Evolutionary conservation across 2,329 filamentous ascomycete genomes (phyloP).

Genomic region (Paecilomyces dactylethromorphus): DNA sequence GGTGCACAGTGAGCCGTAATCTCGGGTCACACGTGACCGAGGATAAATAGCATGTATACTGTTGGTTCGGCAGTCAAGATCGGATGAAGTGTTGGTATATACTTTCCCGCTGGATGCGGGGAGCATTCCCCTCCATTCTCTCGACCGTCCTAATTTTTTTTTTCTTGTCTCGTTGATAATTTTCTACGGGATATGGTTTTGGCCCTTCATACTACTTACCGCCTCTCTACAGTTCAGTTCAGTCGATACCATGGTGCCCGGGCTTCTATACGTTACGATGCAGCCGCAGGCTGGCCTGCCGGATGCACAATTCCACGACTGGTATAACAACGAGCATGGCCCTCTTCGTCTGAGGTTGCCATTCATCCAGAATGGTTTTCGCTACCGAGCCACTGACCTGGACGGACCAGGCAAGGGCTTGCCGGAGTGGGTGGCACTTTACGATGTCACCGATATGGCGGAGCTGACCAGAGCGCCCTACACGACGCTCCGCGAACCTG

Average conservation of each 20-base stretch:
- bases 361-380: constrained; percentile 69
- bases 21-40: neutral
- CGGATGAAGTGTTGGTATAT: neutral
- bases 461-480: constrained; percentile 66
- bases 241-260: constrained; percentile 37
- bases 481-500: constrained; percentile 40
- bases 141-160: neutral
- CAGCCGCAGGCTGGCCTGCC: constrained; percentile 63
- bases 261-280: constrained; percentile 82
- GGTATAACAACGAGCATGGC: constrained; percentile 93
- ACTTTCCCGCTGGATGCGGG: neutral
- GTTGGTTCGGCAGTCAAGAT: neutral
- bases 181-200: neutral
- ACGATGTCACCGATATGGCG: constrained; percentile 72
- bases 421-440: constrained; percentile 71
- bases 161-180: neutral
- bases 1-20: neutral
- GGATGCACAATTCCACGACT: constrained; percentile 72
- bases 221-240: neutral
- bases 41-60: neutral
- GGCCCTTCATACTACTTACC: neutral
- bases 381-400: constrained; percentile 63
- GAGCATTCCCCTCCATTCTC: neutral
- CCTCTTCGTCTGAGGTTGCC: constrained; percentile 71
- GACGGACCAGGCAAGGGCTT: constrained; percentile 29